Conservation (phyloP, 148 eudicot species). For the Cornus suecica region DNA sequence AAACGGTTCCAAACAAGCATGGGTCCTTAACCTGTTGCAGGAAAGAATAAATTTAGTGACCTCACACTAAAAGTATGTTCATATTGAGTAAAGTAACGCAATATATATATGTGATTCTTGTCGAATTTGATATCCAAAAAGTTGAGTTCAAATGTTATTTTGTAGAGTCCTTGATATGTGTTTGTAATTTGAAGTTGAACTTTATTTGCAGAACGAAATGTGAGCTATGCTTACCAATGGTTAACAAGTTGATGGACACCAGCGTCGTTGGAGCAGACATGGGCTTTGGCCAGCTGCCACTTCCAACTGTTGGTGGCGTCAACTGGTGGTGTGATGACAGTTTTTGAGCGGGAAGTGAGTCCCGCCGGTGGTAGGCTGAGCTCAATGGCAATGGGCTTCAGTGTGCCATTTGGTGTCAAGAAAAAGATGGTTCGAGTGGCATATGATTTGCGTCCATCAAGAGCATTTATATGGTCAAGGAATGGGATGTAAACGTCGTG, state of each 20-base stretch:
- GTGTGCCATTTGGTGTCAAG: slow-evolving; percentile 66
- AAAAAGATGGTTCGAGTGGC: slow-evolving; percentile 82
- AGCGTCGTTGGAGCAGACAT: slow-evolving; percentile 92
- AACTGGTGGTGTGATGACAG: slow-evolving; percentile 71
- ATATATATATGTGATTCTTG: too few relatives aligned
- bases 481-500: slow-evolving; percentile 89
- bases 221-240: slow-evolving; percentile 56
- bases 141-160: too few relatives aligned
- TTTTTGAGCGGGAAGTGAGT: slow-evolving; percentile 53
- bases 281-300: slow-evolving; percentile 93
- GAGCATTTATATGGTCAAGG: slow-evolving; percentile 66
- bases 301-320: slow-evolving; percentile 82
- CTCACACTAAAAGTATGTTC: too few relatives aligned
- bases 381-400: slow-evolving; percentile 95
- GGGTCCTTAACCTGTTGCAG: slow-evolving; percentile 66
- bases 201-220: too few relatives aligned
- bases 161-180: too few relatives aligned
- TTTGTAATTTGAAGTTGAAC: too few relatives aligned
- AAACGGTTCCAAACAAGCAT: slow-evolving; percentile 78
- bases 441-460: slow-evolving; percentile 81
- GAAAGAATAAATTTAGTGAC: slow-evolving; percentile 5
- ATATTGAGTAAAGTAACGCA: too few relatives aligned
- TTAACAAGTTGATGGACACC: slow-evolving; percentile 90
- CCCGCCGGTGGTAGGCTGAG: slow-evolving; percentile 61
- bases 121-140: too few relatives aligned